phyloP scores from a whole-genome alignment of 352 stramenopile genomes.

The Phytophthora ramorum region DNA sequence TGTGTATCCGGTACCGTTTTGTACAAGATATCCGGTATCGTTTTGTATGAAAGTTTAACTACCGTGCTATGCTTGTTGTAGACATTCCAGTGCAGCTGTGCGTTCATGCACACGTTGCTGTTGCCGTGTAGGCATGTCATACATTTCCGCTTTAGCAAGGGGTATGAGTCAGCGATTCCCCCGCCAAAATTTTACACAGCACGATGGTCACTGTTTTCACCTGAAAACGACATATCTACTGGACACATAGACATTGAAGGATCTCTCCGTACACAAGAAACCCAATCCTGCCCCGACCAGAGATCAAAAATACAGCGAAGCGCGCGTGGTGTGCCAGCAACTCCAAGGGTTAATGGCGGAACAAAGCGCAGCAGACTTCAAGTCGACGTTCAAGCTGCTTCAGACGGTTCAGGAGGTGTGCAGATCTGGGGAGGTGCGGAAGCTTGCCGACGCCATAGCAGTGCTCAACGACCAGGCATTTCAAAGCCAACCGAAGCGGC shows the following conservation, averaged over 20 bases:
- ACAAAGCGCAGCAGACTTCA: conserved; percentile 1
- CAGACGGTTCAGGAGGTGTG: conserved; percentile 4
- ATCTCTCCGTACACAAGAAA: not conserved
- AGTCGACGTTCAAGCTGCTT: not conserved
- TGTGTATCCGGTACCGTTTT: conserved; percentile 5
- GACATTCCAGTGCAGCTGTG: conserved; percentile 16
- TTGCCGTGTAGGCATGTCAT: conserved; percentile 18
- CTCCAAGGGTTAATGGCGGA: conserved; percentile 18
- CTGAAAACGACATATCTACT: conserved; percentile 15
- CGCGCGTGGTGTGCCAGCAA: conserved; percentile 1
- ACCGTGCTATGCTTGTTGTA: conserved; percentile 2
- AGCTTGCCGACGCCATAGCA: conserved; percentile 7
- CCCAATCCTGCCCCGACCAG: not conserved
- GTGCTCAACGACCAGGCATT: not conserved
- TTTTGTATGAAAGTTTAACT: not conserved
- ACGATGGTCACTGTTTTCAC: conserved; percentile 8
- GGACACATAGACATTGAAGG: not conserved
- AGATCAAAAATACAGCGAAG: conserved; percentile 9
- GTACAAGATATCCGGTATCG: conserved; percentile 2
- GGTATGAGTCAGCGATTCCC: conserved; percentile 18
- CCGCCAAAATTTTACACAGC: conserved; percentile 11
- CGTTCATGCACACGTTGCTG: conserved; percentile 16
- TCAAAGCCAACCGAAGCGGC: not conserved
- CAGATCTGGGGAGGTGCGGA: conserved; percentile 10
- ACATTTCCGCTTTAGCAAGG: not conserved